Evolutionary conservation across 2,329 filamentous ascomycete species (phyloP).

Genomic region (Penicillium hesseltinei): DNA sequence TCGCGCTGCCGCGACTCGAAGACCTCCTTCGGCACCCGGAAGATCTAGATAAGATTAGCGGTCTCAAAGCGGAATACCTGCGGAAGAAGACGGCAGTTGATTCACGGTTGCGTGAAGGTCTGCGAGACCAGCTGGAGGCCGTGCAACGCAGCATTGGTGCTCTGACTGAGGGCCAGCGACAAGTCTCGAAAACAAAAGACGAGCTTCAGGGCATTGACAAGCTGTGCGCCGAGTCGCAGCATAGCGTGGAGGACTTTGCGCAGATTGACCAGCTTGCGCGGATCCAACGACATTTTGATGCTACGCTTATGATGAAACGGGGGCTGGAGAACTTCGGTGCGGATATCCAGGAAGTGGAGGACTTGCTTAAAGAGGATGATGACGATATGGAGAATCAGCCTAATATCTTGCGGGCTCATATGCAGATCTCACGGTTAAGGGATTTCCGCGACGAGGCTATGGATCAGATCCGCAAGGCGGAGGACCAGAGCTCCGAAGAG

Average conservation of each 20-base stretch:
- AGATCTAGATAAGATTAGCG: constrained; percentile 92
- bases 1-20: constrained; percentile 71
- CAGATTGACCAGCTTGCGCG: constrained; percentile 62
- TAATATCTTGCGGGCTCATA: constrained; percentile 84
- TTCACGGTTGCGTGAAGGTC: constrained; percentile 79
- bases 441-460: constrained; percentile 96
- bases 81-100: constrained; percentile 93
- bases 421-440: constrained; percentile 83
- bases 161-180: constrained; percentile 85
- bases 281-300: constrained; percentile 86
- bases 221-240: constrained; percentile 93
- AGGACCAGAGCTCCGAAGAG: constrained; percentile 70
- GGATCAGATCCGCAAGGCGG: constrained; percentile 83
- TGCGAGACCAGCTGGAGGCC: constrained; percentile 89
- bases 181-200: constrained; percentile 89
- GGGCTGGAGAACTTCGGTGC: constrained; percentile 86
- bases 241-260: constrained; percentile 96
- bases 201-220: constrained; percentile 99
- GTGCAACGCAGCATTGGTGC: constrained; percentile 91
- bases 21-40: constrained; percentile 94
- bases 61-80: constrained; percentile 85
- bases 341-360: constrained; percentile 71
- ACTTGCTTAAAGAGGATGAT: constrained; percentile 78
- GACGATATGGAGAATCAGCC: constrained; percentile 84
- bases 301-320: constrained; percentile 87